Percentiles rank a stretch among this genome's conserved stretches.
Evolutionary conservation across 140 eudicot genomes (phyloP).

Genomic region (Erigeron philadelphicus): DNA sequence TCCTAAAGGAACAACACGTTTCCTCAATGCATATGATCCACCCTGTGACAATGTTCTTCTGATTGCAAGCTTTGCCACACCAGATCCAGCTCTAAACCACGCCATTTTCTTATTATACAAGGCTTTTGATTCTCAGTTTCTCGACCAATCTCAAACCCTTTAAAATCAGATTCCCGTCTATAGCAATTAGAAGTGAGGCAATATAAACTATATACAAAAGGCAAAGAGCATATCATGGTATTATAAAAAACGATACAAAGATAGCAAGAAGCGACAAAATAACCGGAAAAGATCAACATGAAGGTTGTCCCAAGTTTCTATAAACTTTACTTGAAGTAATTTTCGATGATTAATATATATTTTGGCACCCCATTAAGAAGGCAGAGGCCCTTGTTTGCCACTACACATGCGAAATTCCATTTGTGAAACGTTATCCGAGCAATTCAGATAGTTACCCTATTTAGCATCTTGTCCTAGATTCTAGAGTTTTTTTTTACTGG

Average conservation of each 20-base stretch:
- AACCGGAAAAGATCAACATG: neutral
- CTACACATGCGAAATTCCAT: neutral
- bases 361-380: no score
- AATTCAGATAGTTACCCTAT: neutral
- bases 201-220: neutral
- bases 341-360: no score
- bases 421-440: neutral
- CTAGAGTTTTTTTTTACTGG: neutral
- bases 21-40: slow-evolving; percentile 42
- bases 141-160: slow-evolving; percentile 22
- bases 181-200: neutral
- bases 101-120: slow-evolving; percentile 40
- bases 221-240: neutral
- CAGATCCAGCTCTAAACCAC: slow-evolving; percentile 80
- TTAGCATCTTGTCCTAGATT: neutral
- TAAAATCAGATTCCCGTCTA: neutral
- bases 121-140: slow-evolving; percentile 7
- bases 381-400: no score
- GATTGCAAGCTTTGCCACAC: slow-evolving; percentile 61
- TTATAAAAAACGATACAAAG: neutral
- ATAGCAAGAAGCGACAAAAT: neutral
- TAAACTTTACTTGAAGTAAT: no score
- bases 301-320: neutral
- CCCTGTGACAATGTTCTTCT: slow-evolving; percentile 50
- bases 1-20: slow-evolving; percentile 33